These are phyloP conservation scores for Nitzschia sp. DNA, from an alignment of 108 stramenopile species.

Conservation along the genomic window DNA sequence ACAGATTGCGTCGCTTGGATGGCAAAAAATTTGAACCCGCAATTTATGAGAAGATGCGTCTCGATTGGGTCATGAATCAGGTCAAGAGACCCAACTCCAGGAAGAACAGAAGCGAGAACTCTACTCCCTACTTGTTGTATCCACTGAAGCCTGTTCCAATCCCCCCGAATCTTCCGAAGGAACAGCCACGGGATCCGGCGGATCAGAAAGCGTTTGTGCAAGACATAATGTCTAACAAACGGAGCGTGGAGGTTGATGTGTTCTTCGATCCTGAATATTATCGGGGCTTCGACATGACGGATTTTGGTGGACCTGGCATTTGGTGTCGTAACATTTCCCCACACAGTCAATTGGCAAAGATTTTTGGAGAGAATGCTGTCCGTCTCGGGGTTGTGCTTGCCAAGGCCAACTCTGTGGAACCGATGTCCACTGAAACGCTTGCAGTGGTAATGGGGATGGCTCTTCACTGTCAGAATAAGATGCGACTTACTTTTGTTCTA, in stretches of 20 bases:
- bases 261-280: not conserved
- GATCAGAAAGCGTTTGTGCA: not conserved
- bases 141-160: not conserved
- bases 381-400: not conserved
- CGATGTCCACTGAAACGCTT: not conserved
- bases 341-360: not conserved
- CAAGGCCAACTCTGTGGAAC: not conserved
- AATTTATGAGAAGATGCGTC: not conserved
- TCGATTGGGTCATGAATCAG: not conserved
- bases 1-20: conserved; percentile 2
- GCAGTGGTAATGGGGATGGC: not conserved
- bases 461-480: not conserved
- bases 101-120: not conserved
- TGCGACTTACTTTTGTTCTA: not conserved
- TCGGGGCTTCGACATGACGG: not conserved
- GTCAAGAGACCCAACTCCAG: not conserved
- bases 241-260: conserved; percentile 3
- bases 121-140: not conserved
- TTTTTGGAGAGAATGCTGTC: not conserved
- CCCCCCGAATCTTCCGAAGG: not conserved
- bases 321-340: not conserved
- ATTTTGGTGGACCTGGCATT: not conserved
- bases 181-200: not conserved
- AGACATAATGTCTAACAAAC: not conserved
- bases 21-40: not conserved